Conservation (phyloP, 2,329 filamentous ascomycete genomes). For the Parastagonospora avenae region DNA sequence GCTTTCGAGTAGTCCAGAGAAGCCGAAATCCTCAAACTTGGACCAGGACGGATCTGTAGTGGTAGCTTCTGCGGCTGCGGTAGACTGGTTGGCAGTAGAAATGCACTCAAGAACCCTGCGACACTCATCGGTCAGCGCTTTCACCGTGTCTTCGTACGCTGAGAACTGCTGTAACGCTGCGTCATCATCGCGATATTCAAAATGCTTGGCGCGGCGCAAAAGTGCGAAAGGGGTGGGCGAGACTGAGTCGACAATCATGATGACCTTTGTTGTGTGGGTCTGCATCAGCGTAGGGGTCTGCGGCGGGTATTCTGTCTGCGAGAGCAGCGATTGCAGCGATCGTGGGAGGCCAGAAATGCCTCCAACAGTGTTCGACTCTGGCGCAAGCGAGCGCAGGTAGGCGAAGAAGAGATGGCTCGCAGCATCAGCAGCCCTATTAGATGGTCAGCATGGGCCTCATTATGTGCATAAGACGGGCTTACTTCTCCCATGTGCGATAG, state of each 20-base stretch:
- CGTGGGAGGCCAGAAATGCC: conserved; percentile 87
- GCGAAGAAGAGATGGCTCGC: conserved; percentile 98
- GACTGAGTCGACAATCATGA: conserved; percentile 95
- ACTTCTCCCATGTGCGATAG: conserved; percentile 87
- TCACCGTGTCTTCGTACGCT: conserved; percentile 85
- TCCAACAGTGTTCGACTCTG: conserved; percentile 72
- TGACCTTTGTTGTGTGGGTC: conserved; percentile 81
- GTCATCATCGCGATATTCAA: conserved; percentile 92
- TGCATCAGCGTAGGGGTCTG: conserved; percentile 77
- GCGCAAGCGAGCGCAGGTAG: conserved; percentile 86
- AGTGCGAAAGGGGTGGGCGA: conserved; percentile 94
- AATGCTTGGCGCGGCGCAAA: conserved; percentile 87
- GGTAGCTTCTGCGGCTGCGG: conserved; percentile 62
- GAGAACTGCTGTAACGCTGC: conserved; percentile 82
- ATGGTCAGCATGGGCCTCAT: conserved; percentile 36
- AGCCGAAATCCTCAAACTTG: conserved; percentile 93
- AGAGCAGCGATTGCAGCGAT: conserved; percentile 86
- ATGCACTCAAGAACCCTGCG: conserved; percentile 87
- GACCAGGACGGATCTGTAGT: conserved; percentile 86
- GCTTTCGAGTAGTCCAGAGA: conserved; percentile 75
- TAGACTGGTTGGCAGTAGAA: conserved; percentile 82
- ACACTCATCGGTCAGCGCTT: conserved; percentile 91
- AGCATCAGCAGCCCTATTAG: conserved; percentile 81
- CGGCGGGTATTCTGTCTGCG: conserved; percentile 94
- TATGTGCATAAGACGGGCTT: conserved; percentile 38